Evolutionary conservation across 2,329 filamentous ascomycete genomes (phyloP), one percentile per base, ranked within the genome.

Genomic region (Podosphaera xanthii): DNA sequence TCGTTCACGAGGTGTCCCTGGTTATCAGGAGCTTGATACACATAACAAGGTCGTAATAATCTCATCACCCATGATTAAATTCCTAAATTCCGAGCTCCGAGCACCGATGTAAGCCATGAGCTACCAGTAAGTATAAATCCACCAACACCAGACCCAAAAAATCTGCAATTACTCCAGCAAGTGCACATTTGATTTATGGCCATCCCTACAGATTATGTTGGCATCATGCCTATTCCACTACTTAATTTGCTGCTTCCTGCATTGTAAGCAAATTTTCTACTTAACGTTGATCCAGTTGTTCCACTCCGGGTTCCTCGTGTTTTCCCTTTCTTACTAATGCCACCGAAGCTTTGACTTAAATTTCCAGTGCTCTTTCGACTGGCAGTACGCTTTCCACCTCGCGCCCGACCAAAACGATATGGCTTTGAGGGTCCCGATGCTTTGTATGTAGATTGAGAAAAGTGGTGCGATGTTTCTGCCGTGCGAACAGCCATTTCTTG

Each of bases 221-320:
- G 65, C 64, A 64, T 65, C 62, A 67, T 67, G 2, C 64, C 64
- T 56, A 65, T 65, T 8, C 62, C 59, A 12, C 60, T 59, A 35
- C 56, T 50, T 48, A 35, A 36, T 31, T 46, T 31, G 14, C 59
- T 59, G 1, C 57, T 58, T 33, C 59, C 58, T 40, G 61, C 59
- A 6, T 59, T 34, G 49, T 49, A 49, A 10, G 44, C 33, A 30
- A 35, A 58, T 22, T 49, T 58, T 36, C 33, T 33, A 22, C 33
- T 12, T 12, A 54, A 36, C 8, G 10, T 58, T 38, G 49, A 54
- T 31, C 50, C 42, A 40, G 54, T 58, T n/a, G 54, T 34, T 31
- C 54, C 59, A 34, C 58, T 54, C 49, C 59, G 54, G 3, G 42
- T 58, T n/a, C 42, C 53, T 55, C 53, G 44, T 56, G 56, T 5